These are phyloP conservation scores for Cinnamomum micranthum DNA, from an alignment of 164 flowering plant genomes.

Conservation along the genomic window DNA sequence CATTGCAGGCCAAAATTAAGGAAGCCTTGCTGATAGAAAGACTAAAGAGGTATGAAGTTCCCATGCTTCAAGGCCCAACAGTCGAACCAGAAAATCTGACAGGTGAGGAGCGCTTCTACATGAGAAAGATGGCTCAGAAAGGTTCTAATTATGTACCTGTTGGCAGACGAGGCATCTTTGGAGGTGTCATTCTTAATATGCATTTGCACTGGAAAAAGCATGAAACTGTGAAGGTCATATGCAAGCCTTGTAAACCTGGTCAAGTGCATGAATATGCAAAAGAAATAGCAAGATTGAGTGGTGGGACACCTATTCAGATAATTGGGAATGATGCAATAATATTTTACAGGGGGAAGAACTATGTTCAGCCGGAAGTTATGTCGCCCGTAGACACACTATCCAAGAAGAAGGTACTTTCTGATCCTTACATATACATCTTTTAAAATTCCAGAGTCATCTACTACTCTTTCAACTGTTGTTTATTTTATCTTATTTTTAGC, in stretches of 20 bases:
- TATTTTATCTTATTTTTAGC: not conserved
- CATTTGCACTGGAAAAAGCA: slow-evolving; percentile 98
- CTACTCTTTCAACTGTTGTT: not conserved
- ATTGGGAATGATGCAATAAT: slow-evolving; percentile 71
- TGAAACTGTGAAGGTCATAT: slow-evolving; percentile 89
- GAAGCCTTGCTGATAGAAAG: slow-evolving; percentile 72
- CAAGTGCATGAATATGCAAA: slow-evolving; percentile 68
- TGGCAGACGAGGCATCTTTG: slow-evolving; percentile 87
- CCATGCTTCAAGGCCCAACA: slow-evolving; percentile 72
- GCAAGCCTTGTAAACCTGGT: slow-evolving; percentile 86
- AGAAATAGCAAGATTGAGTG: slow-evolving; percentile 88
- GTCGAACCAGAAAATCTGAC: slow-evolving; percentile 58
- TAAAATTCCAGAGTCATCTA: not conserved
- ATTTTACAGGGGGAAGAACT: slow-evolving; percentile 85
- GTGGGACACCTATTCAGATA: slow-evolving; percentile 78
- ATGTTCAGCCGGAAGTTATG: slow-evolving; percentile 82
- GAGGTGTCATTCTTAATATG: slow-evolving; percentile 96
- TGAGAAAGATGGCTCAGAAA: slow-evolving; percentile 92
- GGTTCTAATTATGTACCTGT: slow-evolving; percentile 77
- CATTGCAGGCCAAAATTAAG: slow-evolving; percentile 74
- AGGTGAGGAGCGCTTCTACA: slow-evolving; percentile 79
- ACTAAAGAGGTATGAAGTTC: slow-evolving; percentile 76
- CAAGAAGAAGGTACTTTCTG: slow-evolving; percentile 63
- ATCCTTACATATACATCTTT: slow-evolving; percentile 4
- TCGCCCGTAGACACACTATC: slow-evolving; percentile 84